These are phyloP conservation scores for Aspergillus texensis DNA, from an alignment of 2,329 filamentous ascomycete species.

Conservation along the genomic window DNA sequence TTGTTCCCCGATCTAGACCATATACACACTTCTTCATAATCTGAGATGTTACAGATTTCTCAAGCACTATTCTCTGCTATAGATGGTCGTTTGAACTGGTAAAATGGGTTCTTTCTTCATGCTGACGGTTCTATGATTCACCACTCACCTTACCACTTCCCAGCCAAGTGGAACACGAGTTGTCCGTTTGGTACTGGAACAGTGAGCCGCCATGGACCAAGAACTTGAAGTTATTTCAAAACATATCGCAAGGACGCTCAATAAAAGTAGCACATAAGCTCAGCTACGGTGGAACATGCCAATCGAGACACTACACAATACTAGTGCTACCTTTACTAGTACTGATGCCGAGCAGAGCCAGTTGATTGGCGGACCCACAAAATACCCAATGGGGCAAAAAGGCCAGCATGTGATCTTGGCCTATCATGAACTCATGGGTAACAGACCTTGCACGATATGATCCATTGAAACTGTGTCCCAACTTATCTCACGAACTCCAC, in stretches of 20 bases:
- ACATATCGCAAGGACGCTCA: background rate
- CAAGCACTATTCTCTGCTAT: background rate
- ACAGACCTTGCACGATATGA: background rate
- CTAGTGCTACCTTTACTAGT: background rate
- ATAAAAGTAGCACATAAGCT: background rate
- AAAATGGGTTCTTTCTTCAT: background rate
- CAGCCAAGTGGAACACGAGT: background rate
- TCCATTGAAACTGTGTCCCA: too few species aligned
- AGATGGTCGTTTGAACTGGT: too few species aligned
- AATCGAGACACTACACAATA: background rate
- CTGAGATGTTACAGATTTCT: too few species aligned
- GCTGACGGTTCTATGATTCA: background rate
- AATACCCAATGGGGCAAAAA: background rate
- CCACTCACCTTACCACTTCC: background rate
- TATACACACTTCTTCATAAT: too few species aligned
- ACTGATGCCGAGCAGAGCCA: background rate
- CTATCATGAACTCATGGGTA: background rate
- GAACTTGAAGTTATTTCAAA: background rate
- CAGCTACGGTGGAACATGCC: background rate
- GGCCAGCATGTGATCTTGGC: constrained; percentile 1
- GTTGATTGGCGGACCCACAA: background rate
- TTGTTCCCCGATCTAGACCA: too few species aligned
- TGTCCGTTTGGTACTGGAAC: background rate
- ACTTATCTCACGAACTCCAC: background rate
- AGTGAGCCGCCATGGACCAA: background rate